A percentile compares a stretch with the other conserved stretches of the same genome.
Evolutionary conservation across 2,329 filamentous ascomycete genomes (phyloP).

Genomic region (Colletotrichum lentis): DNA sequence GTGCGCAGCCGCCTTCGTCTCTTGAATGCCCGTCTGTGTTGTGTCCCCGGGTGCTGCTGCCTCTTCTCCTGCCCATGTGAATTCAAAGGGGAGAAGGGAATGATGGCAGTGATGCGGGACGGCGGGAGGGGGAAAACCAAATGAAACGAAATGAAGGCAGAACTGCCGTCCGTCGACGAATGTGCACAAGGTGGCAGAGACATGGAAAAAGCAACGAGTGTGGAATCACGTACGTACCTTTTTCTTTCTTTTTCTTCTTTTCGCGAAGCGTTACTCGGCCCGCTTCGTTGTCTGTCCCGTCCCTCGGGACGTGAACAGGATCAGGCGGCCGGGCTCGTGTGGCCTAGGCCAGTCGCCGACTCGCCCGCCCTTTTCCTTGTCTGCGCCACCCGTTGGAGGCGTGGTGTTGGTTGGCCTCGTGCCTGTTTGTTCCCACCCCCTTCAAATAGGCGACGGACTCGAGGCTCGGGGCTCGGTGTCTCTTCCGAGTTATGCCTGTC

Average conservation of each 20-base stretch:
- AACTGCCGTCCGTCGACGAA: slow-evolving; percentile 23
- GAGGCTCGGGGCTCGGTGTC: not conserved
- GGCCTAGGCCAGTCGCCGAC: slow-evolving; percentile 22
- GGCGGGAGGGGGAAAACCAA: slow-evolving; percentile 1
- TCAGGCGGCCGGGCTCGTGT: slow-evolving; percentile 25
- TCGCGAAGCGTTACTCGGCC: slow-evolving; percentile 34
- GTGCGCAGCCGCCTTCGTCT: slow-evolving; percentile 3
- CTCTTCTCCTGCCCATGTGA: slow-evolving; percentile 6
- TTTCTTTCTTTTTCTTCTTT: not conserved
- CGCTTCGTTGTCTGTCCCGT: slow-evolving; percentile 25
- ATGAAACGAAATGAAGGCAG: slow-evolving; percentile 16
- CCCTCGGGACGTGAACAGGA: slow-evolving; percentile 27
- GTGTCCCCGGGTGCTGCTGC: not conserved
- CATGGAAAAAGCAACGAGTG: slow-evolving; percentile 30
- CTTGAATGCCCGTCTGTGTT: not conserved
- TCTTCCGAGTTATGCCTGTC: slow-evolving; percentile 2
- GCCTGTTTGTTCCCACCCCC: not conserved
- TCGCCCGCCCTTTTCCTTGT: slow-evolving; percentile 17
- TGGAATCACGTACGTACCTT: slow-evolving; percentile 27
- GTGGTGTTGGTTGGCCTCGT: slow-evolving; percentile 18
- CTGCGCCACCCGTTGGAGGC: slow-evolving; percentile 22
- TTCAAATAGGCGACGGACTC: not conserved
- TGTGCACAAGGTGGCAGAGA: slow-evolving; percentile 32
- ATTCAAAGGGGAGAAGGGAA: slow-evolving; percentile 1
- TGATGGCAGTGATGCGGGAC: slow-evolving; percentile 5